A percentile compares a stretch with the other conserved stretches of the same genome.
Evolutionary conservation across 495 filamentous ascomycete genomes (phyloP).

Genomic region (Pseudomonodictys pantanalensis): DNA sequence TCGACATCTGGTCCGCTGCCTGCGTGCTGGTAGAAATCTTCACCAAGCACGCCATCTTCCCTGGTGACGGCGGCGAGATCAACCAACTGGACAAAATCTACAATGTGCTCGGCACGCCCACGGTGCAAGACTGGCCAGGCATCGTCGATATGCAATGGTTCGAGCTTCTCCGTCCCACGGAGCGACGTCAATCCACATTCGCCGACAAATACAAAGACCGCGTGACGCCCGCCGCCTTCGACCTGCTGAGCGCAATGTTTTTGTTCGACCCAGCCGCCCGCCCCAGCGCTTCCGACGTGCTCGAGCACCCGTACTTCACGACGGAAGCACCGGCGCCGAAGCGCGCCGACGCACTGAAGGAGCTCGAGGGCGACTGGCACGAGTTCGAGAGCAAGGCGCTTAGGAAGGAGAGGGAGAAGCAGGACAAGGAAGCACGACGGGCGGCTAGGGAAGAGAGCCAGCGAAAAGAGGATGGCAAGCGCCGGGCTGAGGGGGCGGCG

Average conservation of each 20-base stretch:
- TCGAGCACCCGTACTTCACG: slow-evolving; percentile 86
- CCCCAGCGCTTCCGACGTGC: slow-evolving; percentile 78
- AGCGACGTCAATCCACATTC: slow-evolving; percentile 74
- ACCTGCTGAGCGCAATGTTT: slow-evolving; percentile 78
- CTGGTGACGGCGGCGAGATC: slow-evolving; percentile 90
- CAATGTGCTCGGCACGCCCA: slow-evolving; percentile 87
- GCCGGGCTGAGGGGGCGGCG: slow-evolving; percentile 27
- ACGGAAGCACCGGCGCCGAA: slow-evolving; percentile 74
- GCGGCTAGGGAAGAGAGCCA: slow-evolving; percentile 16
- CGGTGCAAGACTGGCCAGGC: slow-evolving; percentile 76
- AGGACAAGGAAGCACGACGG: slow-evolving; percentile 63
- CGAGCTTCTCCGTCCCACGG: slow-evolving; percentile 75
- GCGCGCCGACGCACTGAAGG: slow-evolving; percentile 78
- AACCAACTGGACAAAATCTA: slow-evolving; percentile 96
- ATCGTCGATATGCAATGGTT: slow-evolving; percentile 95
- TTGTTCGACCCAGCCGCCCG: slow-evolving; percentile 81
- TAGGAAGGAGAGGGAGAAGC: slow-evolving; percentile 81
- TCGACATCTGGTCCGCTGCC: slow-evolving; percentile 97
- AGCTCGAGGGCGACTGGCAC: slow-evolving; percentile 95
- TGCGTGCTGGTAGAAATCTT: slow-evolving; percentile 98
- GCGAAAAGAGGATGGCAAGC: slow-evolving; percentile 19
- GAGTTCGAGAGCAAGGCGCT: slow-evolving; percentile 97
- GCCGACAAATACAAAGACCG: slow-evolving; percentile 72
- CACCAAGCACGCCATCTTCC: slow-evolving; percentile 90
- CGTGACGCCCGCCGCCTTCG: slow-evolving; percentile 69